phyloP scores from a whole-genome alignment of 1,284 basidiomycete genomes.

The Schizopora paradoxa region DNA sequence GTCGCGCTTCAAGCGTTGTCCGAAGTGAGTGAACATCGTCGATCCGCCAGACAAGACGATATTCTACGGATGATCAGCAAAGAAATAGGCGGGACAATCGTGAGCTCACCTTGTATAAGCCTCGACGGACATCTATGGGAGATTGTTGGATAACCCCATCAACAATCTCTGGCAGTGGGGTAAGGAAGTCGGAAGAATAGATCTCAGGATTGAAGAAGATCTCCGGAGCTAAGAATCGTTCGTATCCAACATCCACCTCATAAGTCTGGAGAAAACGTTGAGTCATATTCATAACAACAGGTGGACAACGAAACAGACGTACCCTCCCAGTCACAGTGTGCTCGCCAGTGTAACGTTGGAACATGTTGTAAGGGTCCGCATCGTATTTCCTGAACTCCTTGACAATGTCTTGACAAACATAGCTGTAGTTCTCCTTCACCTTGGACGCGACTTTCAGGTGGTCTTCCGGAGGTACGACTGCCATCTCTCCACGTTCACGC shows the following conservation, averaged over 20 bases:
- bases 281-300: neutral
- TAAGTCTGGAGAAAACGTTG: constrained; percentile 61
- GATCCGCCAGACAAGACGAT: constrained; percentile 94
- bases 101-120: constrained; percentile 78
- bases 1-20: constrained; percentile 91
- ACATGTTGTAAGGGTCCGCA: constrained; percentile 93
- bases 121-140: constrained; percentile 92
- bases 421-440: constrained; percentile 98
- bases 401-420: constrained; percentile 99
- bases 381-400: constrained; percentile 99
- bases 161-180: constrained; percentile 94
- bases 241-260: constrained; percentile 91
- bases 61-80: constrained; percentile 46
- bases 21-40: constrained; percentile 98
- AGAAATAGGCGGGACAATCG: constrained; percentile 2
- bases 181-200: constrained; percentile 96
- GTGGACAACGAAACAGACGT: constrained; percentile 27
- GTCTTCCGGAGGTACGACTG: constrained; percentile 92
- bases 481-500: constrained; percentile 92
- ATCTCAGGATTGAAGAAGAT: constrained; percentile 99
- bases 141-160: constrained; percentile 95
- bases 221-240: constrained; percentile 97
- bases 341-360: constrained; percentile 91
- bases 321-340: constrained; percentile 90
- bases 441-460: constrained; percentile 88